Percentiles rank a stretch among this genome's conserved stretches.
These are phyloP conservation scores for Intubia oerlemansii DNA, from an alignment of 2,329 filamentous ascomycete genomes.

Conservation along the genomic window DNA sequence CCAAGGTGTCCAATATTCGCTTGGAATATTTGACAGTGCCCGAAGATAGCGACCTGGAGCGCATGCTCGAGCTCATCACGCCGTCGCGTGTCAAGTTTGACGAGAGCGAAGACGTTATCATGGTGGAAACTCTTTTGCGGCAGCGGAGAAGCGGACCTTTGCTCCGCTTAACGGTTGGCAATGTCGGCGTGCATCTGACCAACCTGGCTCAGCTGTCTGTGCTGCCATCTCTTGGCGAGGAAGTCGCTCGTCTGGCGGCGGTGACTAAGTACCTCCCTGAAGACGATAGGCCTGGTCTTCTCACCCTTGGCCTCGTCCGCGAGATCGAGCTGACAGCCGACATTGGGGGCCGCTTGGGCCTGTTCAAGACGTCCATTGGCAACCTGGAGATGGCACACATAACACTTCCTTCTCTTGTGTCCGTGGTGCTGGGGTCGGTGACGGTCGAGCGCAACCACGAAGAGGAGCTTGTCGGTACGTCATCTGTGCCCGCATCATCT, in stretches of 20 bases:
- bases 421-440: slow-evolving; percentile 48
- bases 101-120: slow-evolving; percentile 75
- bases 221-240: slow-evolving; percentile 51
- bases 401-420: slow-evolving; percentile 61
- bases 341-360: slow-evolving; percentile 48
- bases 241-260: slow-evolving; percentile 61
- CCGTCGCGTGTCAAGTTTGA: slow-evolving; percentile 80
- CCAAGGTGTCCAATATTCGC: slow-evolving; percentile 43
- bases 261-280: slow-evolving; percentile 91
- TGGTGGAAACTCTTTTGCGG: slow-evolving; percentile 74
- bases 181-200: slow-evolving; percentile 38
- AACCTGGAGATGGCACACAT: slow-evolving; percentile 62
- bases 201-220: slow-evolving; percentile 43
- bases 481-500: slow-evolving; percentile 7
- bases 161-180: slow-evolving; percentile 45
- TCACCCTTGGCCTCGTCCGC: slow-evolving; percentile 50
- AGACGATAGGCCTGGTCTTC: slow-evolving; percentile 75
- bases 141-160: slow-evolving; percentile 77
- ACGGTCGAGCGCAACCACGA: slow-evolving; percentile 39
- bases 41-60: slow-evolving; percentile 59
- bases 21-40: slow-evolving; percentile 55
- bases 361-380: slow-evolving; percentile 31
- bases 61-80: slow-evolving; percentile 66
- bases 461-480: slow-evolving; percentile 36
- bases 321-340: slow-evolving; percentile 39